These are phyloP conservation scores for Oenanthe javanica DNA, from an alignment of 140 eudicot species.

Conservation along the genomic window DNA sequence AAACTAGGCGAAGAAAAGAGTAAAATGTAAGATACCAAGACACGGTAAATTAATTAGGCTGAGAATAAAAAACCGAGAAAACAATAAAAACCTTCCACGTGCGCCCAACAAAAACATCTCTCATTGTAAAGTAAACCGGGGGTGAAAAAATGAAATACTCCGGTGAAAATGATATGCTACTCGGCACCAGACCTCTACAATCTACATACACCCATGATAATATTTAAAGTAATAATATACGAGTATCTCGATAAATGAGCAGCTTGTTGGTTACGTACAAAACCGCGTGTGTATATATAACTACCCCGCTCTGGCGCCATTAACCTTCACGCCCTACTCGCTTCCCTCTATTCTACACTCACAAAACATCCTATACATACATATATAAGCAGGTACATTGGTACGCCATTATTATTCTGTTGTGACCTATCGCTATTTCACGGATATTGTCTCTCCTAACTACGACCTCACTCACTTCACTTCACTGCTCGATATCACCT, in stretches of 20 bases:
- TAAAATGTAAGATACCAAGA: not conserved
- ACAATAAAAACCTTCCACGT: not conserved
- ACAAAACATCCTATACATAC: not conserved
- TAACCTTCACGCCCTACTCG: not conserved
- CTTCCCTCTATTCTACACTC: not conserved
- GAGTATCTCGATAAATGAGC: not conserved
- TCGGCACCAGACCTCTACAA: slow-evolving; percentile 3
- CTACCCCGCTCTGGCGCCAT: slow-evolving; percentile 9
- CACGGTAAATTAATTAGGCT: not conserved
- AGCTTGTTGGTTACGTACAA: not conserved
- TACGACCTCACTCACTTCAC: not conserved
- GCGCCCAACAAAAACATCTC: slow-evolving; percentile 1
- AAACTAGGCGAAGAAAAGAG: not conserved
- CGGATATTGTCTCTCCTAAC: not conserved
- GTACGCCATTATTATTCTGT: not conserved
- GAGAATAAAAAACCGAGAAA: not conserved
- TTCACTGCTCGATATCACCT: not conserved
- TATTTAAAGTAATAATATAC: no score
- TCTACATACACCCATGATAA: not conserved
- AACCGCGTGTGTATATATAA: not conserved
- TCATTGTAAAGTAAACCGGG: not conserved
- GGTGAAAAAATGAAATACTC: not conserved
- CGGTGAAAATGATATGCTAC: not conserved
- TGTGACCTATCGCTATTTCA: slow-evolving; percentile 15
- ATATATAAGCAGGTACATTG: not conserved